Percentiles rank a stretch among this genome's conserved stretches.
These are phyloP conservation scores for Fusarium fracticaudum DNA, from an alignment of 2,329 filamentous ascomycete genomes.

Conservation along the genomic window DNA sequence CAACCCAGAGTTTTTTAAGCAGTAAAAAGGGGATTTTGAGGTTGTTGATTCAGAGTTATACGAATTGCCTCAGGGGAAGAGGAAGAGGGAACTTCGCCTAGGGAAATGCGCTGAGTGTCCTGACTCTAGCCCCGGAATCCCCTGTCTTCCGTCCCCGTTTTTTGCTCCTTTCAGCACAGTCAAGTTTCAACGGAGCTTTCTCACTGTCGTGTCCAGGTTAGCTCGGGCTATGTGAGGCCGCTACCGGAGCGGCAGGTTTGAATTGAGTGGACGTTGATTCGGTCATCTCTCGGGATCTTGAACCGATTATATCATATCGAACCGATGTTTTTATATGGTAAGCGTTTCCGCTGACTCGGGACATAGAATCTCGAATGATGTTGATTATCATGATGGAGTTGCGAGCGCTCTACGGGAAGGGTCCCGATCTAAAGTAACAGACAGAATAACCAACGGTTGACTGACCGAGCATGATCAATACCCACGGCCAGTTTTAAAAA, in stretches of 20 bases:
- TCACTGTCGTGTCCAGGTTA: neutral
- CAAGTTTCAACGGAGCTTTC: conserved; percentile 5
- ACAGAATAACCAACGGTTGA: neutral
- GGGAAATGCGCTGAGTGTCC: conserved; percentile 14
- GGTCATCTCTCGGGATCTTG: conserved; percentile 35
- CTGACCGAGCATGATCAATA: neutral
- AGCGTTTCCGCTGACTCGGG: neutral
- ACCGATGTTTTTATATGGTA: neutral
- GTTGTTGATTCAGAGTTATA: conserved; percentile 24
- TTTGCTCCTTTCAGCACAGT: conserved; percentile 22
- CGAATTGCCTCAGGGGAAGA: conserved; percentile 31
- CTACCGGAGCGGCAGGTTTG: conserved; percentile 17
- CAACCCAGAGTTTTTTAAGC: neutral
- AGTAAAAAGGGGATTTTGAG: neutral
- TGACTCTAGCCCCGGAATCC: conserved; percentile 20
- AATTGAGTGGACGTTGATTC: conserved; percentile 19
- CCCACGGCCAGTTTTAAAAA: neutral
- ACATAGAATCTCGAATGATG: conserved; percentile 12
- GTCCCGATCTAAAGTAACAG: neutral
- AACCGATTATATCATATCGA: conserved; percentile 20
- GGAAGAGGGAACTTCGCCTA: conserved; percentile 4
- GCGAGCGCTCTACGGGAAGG: neutral
- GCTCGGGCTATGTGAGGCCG: conserved; percentile 2
- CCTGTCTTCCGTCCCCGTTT: conserved; percentile 31
- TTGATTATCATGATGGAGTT: neutral